Evolutionary conservation across 257 asterid genomes (phyloP), one percentile per base, ranked within the genome.

Genomic region (Craterostigma plantagineum): DNA sequence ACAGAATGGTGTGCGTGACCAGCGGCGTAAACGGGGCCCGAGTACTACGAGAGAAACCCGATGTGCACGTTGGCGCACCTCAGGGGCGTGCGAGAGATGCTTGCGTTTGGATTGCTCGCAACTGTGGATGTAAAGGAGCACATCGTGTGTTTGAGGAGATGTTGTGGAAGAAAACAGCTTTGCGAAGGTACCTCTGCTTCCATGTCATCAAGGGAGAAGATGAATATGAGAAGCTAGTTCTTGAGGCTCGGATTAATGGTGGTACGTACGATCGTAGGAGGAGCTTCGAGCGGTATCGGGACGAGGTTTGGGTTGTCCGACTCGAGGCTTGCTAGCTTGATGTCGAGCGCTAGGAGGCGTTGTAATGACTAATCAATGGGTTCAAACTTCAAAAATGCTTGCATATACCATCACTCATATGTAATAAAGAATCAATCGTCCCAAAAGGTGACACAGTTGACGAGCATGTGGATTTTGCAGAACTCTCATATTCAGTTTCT

Each of bases 11-110:
- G n/a, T n/a, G n/a, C n/a, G n/a, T n/a, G n/a, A n/a, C n/a, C n/a
- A n/a, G n/a, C 55, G 93, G 93, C 54, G 92, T 76, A 8, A n/a
- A 76, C 79, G 0, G 95, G 98, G 38, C 64, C 81, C 1, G 69
- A 72, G 4, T 74, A 61, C 65, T 57, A 46, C 50, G 51, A 18
- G 4, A 65, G 76, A 48, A 74, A 54, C 42, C 62, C 86, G 7
- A 87, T 93, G 0, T 57, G 91, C 6, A 82, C 93, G 11, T 56
- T 76, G 18, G 93, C 98, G 1, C 79, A 76, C 39, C 76, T 87
- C 9, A 79, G 82, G 63, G 93, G 93, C 50, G 82, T 72, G 12
- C 63, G 63, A 51, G 91, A 82, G 48, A 79, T 87, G 92, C 79
- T 61, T 15, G 14, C 50, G 10, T 13, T 68, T 9, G 93, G 98